A percentile compares a stretch with the other conserved stretches of the same genome.
These are phyloP conservation scores for Hypoxylon lienhwacheense DNA, from an alignment of 495 filamentous ascomycete species.

Conservation along the genomic window DNA sequence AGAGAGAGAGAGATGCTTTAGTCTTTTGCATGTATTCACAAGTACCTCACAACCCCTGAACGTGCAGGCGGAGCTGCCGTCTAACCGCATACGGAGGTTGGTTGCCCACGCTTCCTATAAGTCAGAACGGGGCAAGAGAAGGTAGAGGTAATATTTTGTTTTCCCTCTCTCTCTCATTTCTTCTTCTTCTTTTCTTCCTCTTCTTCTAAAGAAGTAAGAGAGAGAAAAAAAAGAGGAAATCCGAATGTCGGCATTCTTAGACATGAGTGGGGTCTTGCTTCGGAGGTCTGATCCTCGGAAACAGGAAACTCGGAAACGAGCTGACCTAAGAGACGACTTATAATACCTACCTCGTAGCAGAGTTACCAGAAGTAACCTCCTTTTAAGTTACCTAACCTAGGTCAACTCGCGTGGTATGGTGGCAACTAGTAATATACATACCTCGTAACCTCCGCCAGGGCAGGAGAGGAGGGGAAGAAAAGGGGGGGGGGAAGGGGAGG, in stretches of 20 bases:
- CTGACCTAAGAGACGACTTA: slow-evolving; percentile 17
- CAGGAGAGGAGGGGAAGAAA: too few species aligned
- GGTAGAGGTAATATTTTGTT: too few species aligned
- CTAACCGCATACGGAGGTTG: slow-evolving; percentile 27
- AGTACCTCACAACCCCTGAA: slow-evolving; percentile 28
- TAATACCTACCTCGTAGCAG: too few species aligned
- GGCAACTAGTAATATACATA: not conserved
- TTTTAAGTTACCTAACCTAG: too few species aligned
- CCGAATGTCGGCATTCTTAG: slow-evolving; percentile 25
- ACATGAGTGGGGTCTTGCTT: slow-evolving; percentile 21
- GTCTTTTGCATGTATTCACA: slow-evolving; percentile 29
- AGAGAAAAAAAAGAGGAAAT: too few species aligned
- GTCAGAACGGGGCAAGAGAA: slow-evolving; percentile 3
- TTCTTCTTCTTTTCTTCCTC: too few species aligned
- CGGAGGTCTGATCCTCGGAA: slow-evolving; percentile 25
- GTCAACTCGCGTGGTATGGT: slow-evolving; percentile 22
- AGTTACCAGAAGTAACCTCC: too few species aligned
- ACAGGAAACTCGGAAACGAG: slow-evolving; percentile 25
- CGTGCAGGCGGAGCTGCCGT: slow-evolving; percentile 30
- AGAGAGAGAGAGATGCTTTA: slow-evolving; percentile 14
- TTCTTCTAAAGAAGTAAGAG: slow-evolving; percentile 9
- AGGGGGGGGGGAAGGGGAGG: too few species aligned
- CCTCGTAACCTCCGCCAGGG: not conserved
- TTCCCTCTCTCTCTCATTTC: too few species aligned
- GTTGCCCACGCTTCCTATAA: slow-evolving; percentile 5